Base-by-base conservation (phyloP, 768 basidiomycete genomes). In the Trametes coccinea region DNA sequence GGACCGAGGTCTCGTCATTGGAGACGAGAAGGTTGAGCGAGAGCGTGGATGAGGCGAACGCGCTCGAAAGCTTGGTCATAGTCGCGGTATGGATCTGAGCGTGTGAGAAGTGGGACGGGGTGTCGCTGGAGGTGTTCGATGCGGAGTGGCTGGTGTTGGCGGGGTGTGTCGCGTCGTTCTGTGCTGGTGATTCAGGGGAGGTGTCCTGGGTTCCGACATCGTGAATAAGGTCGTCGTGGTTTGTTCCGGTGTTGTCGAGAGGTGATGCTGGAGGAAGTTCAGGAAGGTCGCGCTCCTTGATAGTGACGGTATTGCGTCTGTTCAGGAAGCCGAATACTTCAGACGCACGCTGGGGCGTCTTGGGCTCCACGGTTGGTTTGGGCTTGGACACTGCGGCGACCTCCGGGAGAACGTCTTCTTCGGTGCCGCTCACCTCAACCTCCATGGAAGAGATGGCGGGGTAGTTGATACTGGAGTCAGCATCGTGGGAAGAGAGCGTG, bases 311-410 rank as follows among this genome's bases (percentile, higher is more conserved):
- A 59, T 78, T 71, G 75, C 82, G 63, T 54, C 76, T 79, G 27
- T 83, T 83, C 51, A 92, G 74, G 73, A 92, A 92, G 4, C 79
- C 83, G 60, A 92, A 92, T 17, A 92, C 80, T 64, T 91, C 85
- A 2, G 90, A 87, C 22, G 90, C 90, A 34, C 88, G 81, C 64
- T 83, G 84, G 13, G 87, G 84, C 29, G 84, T 86, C 58, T 74
- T 76, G 4, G 82, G 77, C 37, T 59, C 62, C 7, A 59, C 17
- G 1, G 34, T 17, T n/a, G 53, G 58, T 29, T 59, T 59, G 77
- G 13, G 58, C 40, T 59, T 59, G 77, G 11, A 79, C 76, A 37
- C 66, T 60, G 48, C 40, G 11, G 41, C 55, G 44, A 47, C 56
- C 22, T 47, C 47, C 53, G 53, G 50, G 51, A 55, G 43, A 58